Base-by-base conservation (phyloP, 1,139 yeast species). In the Hyphopichia burtonii region DNA sequence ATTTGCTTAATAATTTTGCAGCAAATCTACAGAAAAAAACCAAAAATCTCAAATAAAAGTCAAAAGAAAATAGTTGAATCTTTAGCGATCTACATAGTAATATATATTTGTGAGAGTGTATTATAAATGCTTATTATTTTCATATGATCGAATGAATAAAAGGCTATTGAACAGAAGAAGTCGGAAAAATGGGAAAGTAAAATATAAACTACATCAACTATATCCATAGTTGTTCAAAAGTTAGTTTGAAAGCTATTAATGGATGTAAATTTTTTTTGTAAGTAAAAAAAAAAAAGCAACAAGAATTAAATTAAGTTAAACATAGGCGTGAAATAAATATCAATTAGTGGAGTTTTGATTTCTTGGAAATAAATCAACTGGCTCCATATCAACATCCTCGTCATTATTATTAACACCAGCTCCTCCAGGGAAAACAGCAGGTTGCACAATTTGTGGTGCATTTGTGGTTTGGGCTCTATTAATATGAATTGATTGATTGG, bases 401-500 rank as follows among this genome's bases (percentile, higher is more conserved):
- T 62, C 70, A 28, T 56, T 60, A 31, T 20, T 37, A 3, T 15
- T 19, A 19, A 17, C 19, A 12, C 53, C 61, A 44, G 63, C 58
- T 14, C 58, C 68, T 45, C 53, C 58, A 2, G 69, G 69, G 44
- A 72, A 72, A 1, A 71, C 74, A 5, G 77, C 68, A 6, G 74
- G 74, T 44, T 71, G 77, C 25, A 54, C 53, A 12, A 71, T 68
- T 37, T 70, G 77, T 2, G 77, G 78, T 7, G 76, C 77, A 52
- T 70, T 66, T 22, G 36, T 30, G 14, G 30, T 18, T 5, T 18
- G 27, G 4, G 19, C 20, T 11, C 32, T 30, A 17, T 16, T 31
- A 35, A 17, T 17, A 8, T 17, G 14, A 15, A 17, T 12, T 11
- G 36, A 9, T 53, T 12, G 46, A 12, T 5, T 18, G 10, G 12